A percentile compares a stretch with the other conserved stretches of the same genome.
Conservation (phyloP, 352 stramenopile species). For the Stramenopiles sp. region DNA sequence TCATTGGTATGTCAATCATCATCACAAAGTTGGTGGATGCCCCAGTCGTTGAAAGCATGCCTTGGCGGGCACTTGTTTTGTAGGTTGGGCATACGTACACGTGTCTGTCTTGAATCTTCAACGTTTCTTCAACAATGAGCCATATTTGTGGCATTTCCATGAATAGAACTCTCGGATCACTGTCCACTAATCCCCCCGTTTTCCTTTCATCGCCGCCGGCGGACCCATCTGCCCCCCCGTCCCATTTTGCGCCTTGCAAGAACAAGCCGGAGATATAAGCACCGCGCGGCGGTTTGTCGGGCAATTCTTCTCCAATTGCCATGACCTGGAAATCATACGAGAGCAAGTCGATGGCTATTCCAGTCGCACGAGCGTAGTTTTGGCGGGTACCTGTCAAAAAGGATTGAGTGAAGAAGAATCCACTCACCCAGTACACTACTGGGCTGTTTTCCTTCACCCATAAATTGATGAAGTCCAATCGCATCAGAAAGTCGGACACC, state of each 20-base stretch:
- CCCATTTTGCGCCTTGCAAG: constrained; percentile 65
- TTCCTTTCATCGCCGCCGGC: too few species aligned
- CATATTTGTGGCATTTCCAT: constrained; percentile 57
- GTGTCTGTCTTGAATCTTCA: constrained; percentile 51
- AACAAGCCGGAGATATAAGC: constrained; percentile 67
- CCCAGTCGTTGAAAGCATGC: constrained; percentile 69
- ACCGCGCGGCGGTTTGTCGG: constrained; percentile 44
- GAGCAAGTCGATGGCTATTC: constrained; percentile 69
- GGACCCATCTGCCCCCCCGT: too few species aligned
- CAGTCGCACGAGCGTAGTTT: constrained; percentile 68
- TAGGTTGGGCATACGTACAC: constrained; percentile 75
- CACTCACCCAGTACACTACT: constrained; percentile 70
- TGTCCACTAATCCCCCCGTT: constrained; percentile 58
- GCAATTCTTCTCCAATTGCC: neutral
- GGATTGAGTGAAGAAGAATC: constrained; percentile 79
- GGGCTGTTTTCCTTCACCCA: constrained; percentile 55
- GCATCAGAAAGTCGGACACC: constrained; percentile 64
- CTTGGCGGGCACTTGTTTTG: constrained; percentile 65
- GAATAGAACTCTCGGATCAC: constrained; percentile 53
- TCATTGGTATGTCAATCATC: constrained; percentile 71
- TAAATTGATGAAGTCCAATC: constrained; percentile 42
- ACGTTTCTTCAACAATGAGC: constrained; percentile 40
- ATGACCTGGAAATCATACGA: constrained; percentile 26
- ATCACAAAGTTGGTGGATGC: constrained; percentile 89
- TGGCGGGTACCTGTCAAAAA: constrained; percentile 79